phyloP scores from a whole-genome alignment of 257 asterid genomes.

The Fraxinus americana region DNA sequence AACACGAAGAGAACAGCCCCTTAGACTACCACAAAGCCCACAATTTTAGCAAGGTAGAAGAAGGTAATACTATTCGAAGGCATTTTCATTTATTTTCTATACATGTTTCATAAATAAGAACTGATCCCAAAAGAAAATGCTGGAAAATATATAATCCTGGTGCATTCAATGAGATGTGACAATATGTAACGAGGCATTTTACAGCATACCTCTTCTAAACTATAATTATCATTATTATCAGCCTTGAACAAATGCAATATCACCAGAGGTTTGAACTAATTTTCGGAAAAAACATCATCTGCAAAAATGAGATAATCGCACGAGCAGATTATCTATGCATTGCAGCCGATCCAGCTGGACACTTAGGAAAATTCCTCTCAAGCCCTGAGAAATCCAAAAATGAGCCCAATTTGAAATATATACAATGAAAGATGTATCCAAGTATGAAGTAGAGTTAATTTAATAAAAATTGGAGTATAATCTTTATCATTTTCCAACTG shows the following conservation, averaged over 20 bases:
- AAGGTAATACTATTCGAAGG: background rate
- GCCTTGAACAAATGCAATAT: background rate
- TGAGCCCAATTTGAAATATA: background rate
- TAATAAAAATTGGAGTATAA: background rate
- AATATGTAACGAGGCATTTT: background rate
- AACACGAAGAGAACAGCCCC: too few relatives aligned
- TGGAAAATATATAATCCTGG: background rate
- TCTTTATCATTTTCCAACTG: background rate
- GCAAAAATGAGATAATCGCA: background rate
- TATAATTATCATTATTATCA: background rate
- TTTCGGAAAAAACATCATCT: background rate
- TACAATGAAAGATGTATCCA: background rate
- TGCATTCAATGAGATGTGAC: background rate
- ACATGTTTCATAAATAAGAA: background rate
- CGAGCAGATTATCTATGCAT: background rate
- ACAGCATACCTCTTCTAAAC: background rate
- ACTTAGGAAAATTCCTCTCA: constrained; percentile 17
- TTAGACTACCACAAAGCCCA: background rate
- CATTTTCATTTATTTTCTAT: background rate
- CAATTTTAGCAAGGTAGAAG: background rate
- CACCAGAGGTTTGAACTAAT: background rate
- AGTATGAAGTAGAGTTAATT: background rate
- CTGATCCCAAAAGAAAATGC: background rate
- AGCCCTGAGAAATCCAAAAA: constrained; percentile 36
- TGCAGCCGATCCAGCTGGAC: background rate